Conservation (phyloP, 148 eudicot genomes). For the Persicaria tinctoria region DNA sequence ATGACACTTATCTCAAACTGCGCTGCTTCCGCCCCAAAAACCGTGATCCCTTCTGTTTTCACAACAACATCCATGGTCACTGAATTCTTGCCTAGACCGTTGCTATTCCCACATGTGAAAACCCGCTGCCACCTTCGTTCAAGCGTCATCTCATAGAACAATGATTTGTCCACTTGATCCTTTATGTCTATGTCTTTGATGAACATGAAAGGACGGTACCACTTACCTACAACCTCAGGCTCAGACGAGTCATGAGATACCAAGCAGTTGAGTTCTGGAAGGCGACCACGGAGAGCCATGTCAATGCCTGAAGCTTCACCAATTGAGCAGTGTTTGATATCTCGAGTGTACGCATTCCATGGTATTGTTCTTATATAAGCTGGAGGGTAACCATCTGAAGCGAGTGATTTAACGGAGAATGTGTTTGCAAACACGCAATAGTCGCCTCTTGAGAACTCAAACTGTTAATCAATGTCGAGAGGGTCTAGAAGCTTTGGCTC, state of each 20-base stretch:
- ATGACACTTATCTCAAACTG: conserved; percentile 20
- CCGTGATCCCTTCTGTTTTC: conserved; percentile 26
- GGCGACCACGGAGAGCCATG: conserved; percentile 19
- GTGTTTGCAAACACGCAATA: not conserved
- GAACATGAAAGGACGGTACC: conserved; percentile 55
- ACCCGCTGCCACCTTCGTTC: conserved; percentile 54
- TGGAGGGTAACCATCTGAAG: conserved; percentile 38
- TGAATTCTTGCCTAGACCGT: conserved; percentile 6
- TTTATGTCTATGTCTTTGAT: conserved; percentile 22
- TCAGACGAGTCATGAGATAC: conserved; percentile 17
- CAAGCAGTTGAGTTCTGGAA: conserved; percentile 23
- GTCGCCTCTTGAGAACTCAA: conserved; percentile 24
- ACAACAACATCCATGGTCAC: conserved; percentile 30
- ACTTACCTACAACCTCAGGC: conserved; percentile 32
- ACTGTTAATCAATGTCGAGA: conserved; percentile 32
- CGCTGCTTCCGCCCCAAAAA: conserved; percentile 28
- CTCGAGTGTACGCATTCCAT: conserved; percentile 24
- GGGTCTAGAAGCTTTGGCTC: conserved; percentile 38
- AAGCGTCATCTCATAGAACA: conserved; percentile 15
- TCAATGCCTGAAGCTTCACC: conserved; percentile 41
- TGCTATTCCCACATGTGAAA: conserved; percentile 20
- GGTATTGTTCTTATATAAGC: conserved; percentile 26
- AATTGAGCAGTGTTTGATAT: conserved; percentile 23
- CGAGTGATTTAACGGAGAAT: conserved; percentile 32
- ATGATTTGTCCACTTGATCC: conserved; percentile 16